Evolutionary conservation across 257 asterid genomes (phyloP).

Genomic region (Solanum virginianum): DNA sequence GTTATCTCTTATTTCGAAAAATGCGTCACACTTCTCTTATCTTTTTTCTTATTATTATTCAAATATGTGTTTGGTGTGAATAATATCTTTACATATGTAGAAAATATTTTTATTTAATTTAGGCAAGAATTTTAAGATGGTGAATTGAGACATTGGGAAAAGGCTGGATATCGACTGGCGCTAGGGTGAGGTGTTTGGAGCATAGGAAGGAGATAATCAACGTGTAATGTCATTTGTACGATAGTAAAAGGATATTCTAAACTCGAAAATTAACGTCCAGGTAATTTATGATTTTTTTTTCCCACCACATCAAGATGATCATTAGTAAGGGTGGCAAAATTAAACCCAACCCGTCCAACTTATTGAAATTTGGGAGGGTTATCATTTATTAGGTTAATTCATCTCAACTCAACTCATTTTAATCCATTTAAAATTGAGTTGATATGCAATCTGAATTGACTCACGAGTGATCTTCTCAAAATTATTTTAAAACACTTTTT

Average conservation of each 20-base stretch:
- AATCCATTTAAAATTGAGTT: no score
- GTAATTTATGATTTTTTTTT: not conserved
- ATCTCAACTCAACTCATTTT: no score
- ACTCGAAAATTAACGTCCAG: not conserved
- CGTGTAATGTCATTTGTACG: not conserved
- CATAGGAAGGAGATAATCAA: not conserved
- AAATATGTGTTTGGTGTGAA: not conserved
- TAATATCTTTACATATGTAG: not conserved
- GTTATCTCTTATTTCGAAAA: not conserved
- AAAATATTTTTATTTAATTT: not conserved
- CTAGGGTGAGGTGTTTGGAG: not conserved
- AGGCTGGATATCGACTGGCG: not conserved
- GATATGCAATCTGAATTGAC: no score
- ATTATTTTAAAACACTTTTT: no score
- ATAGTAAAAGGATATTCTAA: not conserved
- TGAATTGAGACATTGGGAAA: not conserved
- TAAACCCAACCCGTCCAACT: no score
- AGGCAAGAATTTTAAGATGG: not conserved
- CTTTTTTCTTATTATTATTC: not conserved
- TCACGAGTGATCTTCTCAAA: no score
- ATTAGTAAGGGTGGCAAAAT: not conserved
- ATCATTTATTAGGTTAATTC: no score
- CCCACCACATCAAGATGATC: not conserved
- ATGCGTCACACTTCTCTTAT: not conserved
- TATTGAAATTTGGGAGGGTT: no score